Base-by-base conservation (phyloP, 2,329 filamentous ascomycete species). In the Dothideomycetidae sp. region DNA sequence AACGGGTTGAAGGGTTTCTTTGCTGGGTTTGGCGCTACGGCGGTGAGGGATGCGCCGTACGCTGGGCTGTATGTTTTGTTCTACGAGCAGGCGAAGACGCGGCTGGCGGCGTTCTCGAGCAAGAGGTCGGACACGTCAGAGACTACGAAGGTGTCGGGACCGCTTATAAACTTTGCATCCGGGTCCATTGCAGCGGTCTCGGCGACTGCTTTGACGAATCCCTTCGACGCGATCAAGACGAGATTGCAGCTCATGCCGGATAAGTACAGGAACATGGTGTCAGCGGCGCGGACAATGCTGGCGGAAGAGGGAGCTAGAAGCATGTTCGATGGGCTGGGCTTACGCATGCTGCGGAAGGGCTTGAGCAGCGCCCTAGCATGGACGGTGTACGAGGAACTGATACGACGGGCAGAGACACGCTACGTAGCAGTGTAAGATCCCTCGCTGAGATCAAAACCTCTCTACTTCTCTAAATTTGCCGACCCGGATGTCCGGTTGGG, bases 201-300 rank as follows among this genome's bases (percentile, higher is more conserved):
- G 18, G 92, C 85, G 39, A 94, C 86, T 1, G 78, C 79, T 3
- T 68, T 96, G 26, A 94, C 90, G 5, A 98, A 98, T 56, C 90
- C 90, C 0, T 96, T 96, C 52, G 90, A 98, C 59, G 85, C 85
- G 1, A 77, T 96, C 57, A 98, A 98, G 64, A 98, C 90, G 14
- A 68, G 90, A 34, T 75, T 98, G 48, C 90, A 98, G 61, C 67
- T 98, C 21, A 82, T 92, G 64, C 90, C 90, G 3, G 67, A 66
- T 5, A 70, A 73, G 40, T 98, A 96, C 53, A 68, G 70, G 21
- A 94, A 96, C 51, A 82, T 88, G 70, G 58, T 81, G 46, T 75
- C 81, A 44, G 84, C 86, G 1, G 75, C 71, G 29, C 71, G 67
- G 50, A 69, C 75, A 53, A 93, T 98, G 80, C 56, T 96, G 3